A percentile compares a stretch with the other conserved stretches of the same genome.
Conservation (phyloP, 2,329 filamentous ascomycete species). For the Ceratocystis harringtonii region DNA sequence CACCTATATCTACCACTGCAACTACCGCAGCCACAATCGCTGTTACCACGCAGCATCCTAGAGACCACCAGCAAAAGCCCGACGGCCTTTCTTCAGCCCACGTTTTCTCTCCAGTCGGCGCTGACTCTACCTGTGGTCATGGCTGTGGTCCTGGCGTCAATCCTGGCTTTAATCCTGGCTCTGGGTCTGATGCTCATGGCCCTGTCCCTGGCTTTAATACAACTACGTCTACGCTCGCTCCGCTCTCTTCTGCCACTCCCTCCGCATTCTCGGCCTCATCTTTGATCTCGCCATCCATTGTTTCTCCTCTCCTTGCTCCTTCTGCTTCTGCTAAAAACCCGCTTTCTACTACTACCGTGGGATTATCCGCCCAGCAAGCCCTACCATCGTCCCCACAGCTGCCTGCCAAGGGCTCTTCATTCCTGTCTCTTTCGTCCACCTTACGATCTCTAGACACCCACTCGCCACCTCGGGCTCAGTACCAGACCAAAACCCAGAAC, state of each 20-base stretch:
- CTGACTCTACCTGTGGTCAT: constrained; percentile 5
- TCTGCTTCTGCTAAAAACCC: constrained; percentile 5
- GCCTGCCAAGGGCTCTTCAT: not conserved
- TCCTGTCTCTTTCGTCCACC: constrained; percentile 10
- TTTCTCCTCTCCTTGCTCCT: constrained; percentile 1
- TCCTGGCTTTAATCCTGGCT: constrained; percentile 3
- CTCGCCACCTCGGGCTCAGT: not conserved
- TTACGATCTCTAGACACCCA: constrained; percentile 9
- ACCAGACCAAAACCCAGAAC: not conserved
- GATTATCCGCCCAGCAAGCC: constrained; percentile 12
- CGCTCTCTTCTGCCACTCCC: constrained; percentile 18
- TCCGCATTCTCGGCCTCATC: constrained; percentile 12
- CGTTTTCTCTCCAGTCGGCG: constrained; percentile 9
- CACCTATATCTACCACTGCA: no score
- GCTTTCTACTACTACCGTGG: constrained; percentile 14
- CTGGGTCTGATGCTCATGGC: not conserved
- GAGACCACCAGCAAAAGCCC: not conserved
- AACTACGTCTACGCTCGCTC: constrained; percentile 16
- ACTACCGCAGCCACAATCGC: no score
- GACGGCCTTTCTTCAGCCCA: constrained; percentile 10
- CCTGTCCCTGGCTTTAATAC: constrained; percentile 17
- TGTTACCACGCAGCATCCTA: not conserved
- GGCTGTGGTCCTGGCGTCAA: constrained; percentile 2
- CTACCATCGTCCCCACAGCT: constrained; percentile 5
- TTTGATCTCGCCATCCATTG: constrained; percentile 1